phyloP scores from a whole-genome alignment of 2,329 filamentous ascomycete species.

The Fusarium lateritium region DNA sequence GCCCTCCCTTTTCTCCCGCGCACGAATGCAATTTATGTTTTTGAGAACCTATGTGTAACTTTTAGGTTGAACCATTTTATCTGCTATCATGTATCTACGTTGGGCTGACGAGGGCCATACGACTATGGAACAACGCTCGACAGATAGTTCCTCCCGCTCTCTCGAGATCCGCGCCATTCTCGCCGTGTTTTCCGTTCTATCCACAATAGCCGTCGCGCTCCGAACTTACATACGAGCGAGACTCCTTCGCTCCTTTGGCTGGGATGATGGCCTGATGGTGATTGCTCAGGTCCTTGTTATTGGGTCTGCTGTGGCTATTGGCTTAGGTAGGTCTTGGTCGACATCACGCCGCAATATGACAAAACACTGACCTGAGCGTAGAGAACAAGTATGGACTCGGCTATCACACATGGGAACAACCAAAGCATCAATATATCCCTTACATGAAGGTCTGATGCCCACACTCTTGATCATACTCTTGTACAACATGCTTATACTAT shows the following conservation, averaged over 20 bases:
- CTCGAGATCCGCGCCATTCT: conserved; percentile 22
- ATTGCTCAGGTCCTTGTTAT: conserved; percentile 14
- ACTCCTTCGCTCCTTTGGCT: conserved; percentile 21
- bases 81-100: not conserved
- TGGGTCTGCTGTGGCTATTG: conserved; percentile 15
- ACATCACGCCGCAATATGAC: accelerated
- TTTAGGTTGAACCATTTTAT: not conserved
- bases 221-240: conserved; percentile 15
- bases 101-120: not conserved
- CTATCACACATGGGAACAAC: conserved; percentile 27
- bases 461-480: not conserved
- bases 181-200: conserved; percentile 11
- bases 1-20: not conserved
- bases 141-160: conserved; percentile 12
- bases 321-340: conserved; percentile 7
- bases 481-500: not conserved
- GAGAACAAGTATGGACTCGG: conserved; percentile 32
- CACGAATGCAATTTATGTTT: too few relatives aligned
- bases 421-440: conserved; percentile 2
- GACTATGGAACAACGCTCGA: not conserved
- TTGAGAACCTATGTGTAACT: not conserved
- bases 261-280: conserved; percentile 26
- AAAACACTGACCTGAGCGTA: not conserved
- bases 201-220: conserved; percentile 6
- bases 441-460: conserved; percentile 25